phyloP scores from a whole-genome alignment of 306 rosid genomes.

The Cucumis cinereus region DNA sequence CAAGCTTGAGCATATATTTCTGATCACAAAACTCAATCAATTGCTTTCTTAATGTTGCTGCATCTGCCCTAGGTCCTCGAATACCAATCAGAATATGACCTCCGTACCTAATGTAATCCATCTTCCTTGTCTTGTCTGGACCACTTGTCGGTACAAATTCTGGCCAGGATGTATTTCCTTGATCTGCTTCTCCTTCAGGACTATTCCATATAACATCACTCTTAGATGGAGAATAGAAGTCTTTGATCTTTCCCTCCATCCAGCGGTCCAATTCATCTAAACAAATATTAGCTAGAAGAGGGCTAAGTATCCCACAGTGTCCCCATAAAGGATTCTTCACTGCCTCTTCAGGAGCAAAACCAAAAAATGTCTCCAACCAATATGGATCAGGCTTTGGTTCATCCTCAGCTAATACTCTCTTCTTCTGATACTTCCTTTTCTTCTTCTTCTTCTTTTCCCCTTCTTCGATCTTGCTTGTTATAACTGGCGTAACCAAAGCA shows the following conservation, averaged over 20 bases:
- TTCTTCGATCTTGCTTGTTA: conserved; percentile 37
- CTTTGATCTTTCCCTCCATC: conserved; percentile 87
- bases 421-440: conserved; percentile 88
- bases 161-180: conserved; percentile 96
- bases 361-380: conserved; percentile 82
- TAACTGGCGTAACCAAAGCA: conserved; percentile 61
- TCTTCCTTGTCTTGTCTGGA: conserved; percentile 90
- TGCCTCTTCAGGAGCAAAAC: conserved; percentile 91
- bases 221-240: conserved; percentile 78
- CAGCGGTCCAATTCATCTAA: conserved; percentile 85
- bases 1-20: conserved; percentile 81
- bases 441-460: conserved; percentile 51
- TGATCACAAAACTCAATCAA: conserved; percentile 88
- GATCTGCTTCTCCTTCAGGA: conserved; percentile 73
- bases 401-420: conserved; percentile 82
- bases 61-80: conserved; percentile 87
- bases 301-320: conserved; percentile 81
- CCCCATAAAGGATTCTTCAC: conserved; percentile 81
- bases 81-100: conserved; percentile 87
- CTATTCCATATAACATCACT: conserved; percentile 93
- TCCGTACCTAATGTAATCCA: conserved; percentile 74
- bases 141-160: conserved; percentile 98
- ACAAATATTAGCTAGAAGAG: conserved; percentile 67
- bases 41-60: conserved; percentile 69
- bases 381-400: conserved; percentile 98